Base-by-base conservation (phyloP, 768 basidiomycete genomes). In the Mycena haematopus region DNA sequence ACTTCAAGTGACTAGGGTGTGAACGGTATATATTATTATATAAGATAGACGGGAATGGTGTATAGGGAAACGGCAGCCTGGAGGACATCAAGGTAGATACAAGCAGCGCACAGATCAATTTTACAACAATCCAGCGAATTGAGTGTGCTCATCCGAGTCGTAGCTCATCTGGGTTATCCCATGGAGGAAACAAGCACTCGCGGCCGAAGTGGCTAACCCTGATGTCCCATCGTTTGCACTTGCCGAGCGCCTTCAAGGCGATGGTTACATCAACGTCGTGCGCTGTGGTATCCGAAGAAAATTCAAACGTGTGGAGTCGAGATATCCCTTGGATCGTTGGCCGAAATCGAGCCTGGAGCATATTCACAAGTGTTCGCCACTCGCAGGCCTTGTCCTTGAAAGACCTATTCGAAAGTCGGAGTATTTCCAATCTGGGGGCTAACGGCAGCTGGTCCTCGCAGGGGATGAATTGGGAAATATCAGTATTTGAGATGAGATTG, bases 321-420 rank as follows among this genome's bases (percentile, higher is more conserved):
- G 51, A 33, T 29, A 63, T 27, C 4, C 35, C 35, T n/a, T 21
- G n/a, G 14, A 46, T 15, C 19, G 35, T 19, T 0, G 62, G 62
- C 11, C 21, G 46, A 33, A 63, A 63, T 21, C 56, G 62, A 21
- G 36, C 27, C 0, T 46, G 27, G 6, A 63, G 46, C 52, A 63
- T 53, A 8, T 47, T 36, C 22, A 50, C 5, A n/a, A 63, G 38
- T 6, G 51, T 63, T 36, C 7, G 14, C 62, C 56, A 63, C 51
- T 27, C 9, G 24, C 62, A 63, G 21, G 15, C 35, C 1, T 53
- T 19, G 27, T 58, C 19, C 1, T 54, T 2, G 25, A 50, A 54
- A 1, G 56, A 58, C n/a, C 45, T 19, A 15, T 58, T 63, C 15
- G 62, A 35, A 22, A 63, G 45, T 17, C 74, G 72, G 9, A 52